Conservation (phyloP, 345 rosid species). For the Jatropha curcas region DNA sequence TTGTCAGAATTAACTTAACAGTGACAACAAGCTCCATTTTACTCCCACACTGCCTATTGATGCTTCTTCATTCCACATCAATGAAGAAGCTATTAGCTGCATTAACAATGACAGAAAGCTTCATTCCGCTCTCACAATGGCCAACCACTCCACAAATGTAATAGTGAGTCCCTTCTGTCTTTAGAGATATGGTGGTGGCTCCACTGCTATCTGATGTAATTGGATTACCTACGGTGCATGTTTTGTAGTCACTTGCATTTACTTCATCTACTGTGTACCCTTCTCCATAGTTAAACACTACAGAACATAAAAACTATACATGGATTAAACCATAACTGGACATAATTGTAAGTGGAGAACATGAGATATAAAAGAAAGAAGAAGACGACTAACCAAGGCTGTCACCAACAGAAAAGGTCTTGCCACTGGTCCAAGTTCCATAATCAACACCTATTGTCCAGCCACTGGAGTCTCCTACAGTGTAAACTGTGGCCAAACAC, state of each 20-base stretch:
- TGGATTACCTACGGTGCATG: constrained; percentile 63
- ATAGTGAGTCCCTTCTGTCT: constrained; percentile 73
- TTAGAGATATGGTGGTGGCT: constrained; percentile 72
- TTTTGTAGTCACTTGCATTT: constrained; percentile 67
- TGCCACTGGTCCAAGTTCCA: constrained; percentile 57
- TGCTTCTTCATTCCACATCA: no score
- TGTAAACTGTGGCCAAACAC: constrained; percentile 57
- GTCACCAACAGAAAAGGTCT: constrained; percentile 67
- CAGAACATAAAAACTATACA: neutral
- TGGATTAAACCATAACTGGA: no score
- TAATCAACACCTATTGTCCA: constrained; percentile 74
- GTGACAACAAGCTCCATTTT: no score
- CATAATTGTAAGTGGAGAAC: no score
- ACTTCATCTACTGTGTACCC: constrained; percentile 77
- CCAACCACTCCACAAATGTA: constrained; percentile 65
- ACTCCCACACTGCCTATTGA: no score
- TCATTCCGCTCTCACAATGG: constrained; percentile 49
- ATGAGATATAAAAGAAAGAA: no score
- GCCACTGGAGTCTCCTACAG: constrained; percentile 61
- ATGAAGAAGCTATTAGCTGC: no score
- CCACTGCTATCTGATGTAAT: constrained; percentile 36
- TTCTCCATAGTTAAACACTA: constrained; percentile 72
- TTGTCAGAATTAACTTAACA: no score
- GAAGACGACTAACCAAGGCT: constrained; percentile 54
- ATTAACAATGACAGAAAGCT: constrained; percentile 14